Evolutionary conservation across 768 basidiomycete genomes (phyloP).

Genomic region (Chalciporus piperatus): DNA sequence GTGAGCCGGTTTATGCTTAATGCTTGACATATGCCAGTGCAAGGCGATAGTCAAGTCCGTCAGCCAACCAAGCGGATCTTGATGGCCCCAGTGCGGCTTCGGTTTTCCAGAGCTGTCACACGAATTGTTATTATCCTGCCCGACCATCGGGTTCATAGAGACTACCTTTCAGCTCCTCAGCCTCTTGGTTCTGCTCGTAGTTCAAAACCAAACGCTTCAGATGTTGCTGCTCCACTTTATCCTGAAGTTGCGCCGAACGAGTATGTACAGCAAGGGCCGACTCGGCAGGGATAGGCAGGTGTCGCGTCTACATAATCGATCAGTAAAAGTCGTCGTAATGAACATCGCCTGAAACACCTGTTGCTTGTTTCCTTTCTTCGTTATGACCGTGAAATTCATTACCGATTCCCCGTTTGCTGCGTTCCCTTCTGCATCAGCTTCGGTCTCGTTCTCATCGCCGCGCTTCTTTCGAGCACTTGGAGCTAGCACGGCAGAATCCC

Average conservation of each 20-base stretch:
- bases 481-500: conserved; percentile 83
- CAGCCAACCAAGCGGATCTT: conserved; percentile 78
- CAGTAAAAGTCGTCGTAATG: conserved; percentile 8
- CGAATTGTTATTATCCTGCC: not conserved
- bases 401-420: conserved; percentile 33
- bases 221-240: conserved; percentile 95
- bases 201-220: conserved; percentile 92
- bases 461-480: conserved; percentile 65
- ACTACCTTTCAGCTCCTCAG: conserved; percentile 74
- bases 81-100: conserved; percentile 63
- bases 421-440: conserved; percentile 40
- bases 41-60: conserved; percentile 16
- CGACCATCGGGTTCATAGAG: not conserved
- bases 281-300: conserved; percentile 83
- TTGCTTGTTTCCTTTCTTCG: conserved; percentile 91
- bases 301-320: conserved; percentile 56
- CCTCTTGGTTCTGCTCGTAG: conserved; percentile 88
- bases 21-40: conserved; percentile 1
- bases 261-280: conserved; percentile 91
- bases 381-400: conserved; percentile 92
- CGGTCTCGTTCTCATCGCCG: conserved; percentile 55
- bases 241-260: conserved; percentile 85
- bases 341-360: conserved; percentile 49
- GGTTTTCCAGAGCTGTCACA: conserved; percentile 60
- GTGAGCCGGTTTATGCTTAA: conserved; percentile 18